Evolutionary conservation across 805 yeast species (phyloP).

Genomic region (Sungouiella blattae): DNA sequence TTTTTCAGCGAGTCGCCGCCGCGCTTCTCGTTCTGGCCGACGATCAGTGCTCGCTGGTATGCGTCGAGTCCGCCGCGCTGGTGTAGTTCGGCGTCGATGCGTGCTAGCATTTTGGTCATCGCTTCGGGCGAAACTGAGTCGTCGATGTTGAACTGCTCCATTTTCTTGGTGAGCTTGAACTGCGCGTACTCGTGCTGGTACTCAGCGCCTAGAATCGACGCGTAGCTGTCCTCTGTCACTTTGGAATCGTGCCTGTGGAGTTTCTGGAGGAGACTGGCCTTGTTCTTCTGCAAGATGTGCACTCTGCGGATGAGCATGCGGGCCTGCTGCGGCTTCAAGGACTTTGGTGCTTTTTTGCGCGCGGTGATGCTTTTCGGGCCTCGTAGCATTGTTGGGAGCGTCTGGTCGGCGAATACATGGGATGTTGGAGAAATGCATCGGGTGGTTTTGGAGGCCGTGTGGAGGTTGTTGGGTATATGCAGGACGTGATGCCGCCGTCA

Average conservation of each 20-base stretch:
- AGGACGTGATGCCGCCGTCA: not conserved
- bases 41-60: constrained; percentile 82
- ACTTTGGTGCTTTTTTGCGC: constrained; percentile 30
- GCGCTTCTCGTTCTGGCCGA: constrained; percentile 72
- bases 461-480: not conserved
- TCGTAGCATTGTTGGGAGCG: constrained; percentile 20
- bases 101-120: constrained; percentile 37
- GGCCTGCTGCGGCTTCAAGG: constrained; percentile 66
- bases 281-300: constrained; percentile 65
- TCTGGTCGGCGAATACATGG: no score
- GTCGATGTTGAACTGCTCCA: constrained; percentile 19
- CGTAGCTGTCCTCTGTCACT: constrained; percentile 21
- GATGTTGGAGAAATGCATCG: no score
- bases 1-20: constrained; percentile 93
- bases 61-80: constrained; percentile 71
- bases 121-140: constrained; percentile 10
- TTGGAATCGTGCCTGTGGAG: constrained; percentile 19
- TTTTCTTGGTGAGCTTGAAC: constrained; percentile 6
- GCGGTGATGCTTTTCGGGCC: constrained; percentile 33
- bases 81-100: constrained; percentile 58
- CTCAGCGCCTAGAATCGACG: constrained; percentile 7
- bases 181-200: constrained; percentile 5
- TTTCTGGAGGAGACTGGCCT: constrained; percentile 35
- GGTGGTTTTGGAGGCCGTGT: no score
- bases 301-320: constrained; percentile 73